Percentiles rank a stretch among this genome's conserved stretches.
These are phyloP conservation scores for Solanum hybrid DNA, from an alignment of 305 asterid genomes.

Conservation along the genomic window DNA sequence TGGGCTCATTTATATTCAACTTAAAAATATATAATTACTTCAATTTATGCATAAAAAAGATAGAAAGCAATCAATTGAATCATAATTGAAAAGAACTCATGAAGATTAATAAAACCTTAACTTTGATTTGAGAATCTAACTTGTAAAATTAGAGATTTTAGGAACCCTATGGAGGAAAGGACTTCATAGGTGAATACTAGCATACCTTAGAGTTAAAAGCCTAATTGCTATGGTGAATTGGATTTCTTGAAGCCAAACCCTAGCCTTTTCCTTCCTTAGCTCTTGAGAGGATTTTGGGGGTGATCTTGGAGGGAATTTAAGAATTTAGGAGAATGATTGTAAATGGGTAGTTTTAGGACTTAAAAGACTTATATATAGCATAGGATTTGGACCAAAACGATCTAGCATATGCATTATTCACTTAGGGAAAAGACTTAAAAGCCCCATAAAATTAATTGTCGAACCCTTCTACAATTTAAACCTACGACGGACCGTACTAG, in stretches of 20 bases:
- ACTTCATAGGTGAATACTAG: neutral
- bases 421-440: too few relatives aligned
- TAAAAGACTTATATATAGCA: too few relatives aligned
- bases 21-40: neutral
- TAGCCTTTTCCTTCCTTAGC: neutral
- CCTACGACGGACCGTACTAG: too few relatives aligned
- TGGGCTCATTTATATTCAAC: neutral
- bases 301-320: too few relatives aligned
- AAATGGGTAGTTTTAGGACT: too few relatives aligned
- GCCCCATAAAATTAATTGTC: too few relatives aligned
- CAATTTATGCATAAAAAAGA: neutral
- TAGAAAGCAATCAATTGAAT: neutral
- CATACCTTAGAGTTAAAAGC: neutral
- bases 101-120: neutral
- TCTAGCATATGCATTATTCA: too few relatives aligned
- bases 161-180: neutral
- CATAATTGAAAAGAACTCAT: neutral
- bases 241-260: neutral
- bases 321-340: too few relatives aligned
- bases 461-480: too few relatives aligned
- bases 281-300: neutral
- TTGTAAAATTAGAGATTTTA: neutral
- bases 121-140: neutral
- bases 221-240: neutral
- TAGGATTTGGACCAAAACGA: too few relatives aligned